A percentile compares a stretch with the other conserved stretches of the same genome.
phyloP scores from a whole-genome alignment of 139 green algal species.

The Asterochloris sp. region DNA sequence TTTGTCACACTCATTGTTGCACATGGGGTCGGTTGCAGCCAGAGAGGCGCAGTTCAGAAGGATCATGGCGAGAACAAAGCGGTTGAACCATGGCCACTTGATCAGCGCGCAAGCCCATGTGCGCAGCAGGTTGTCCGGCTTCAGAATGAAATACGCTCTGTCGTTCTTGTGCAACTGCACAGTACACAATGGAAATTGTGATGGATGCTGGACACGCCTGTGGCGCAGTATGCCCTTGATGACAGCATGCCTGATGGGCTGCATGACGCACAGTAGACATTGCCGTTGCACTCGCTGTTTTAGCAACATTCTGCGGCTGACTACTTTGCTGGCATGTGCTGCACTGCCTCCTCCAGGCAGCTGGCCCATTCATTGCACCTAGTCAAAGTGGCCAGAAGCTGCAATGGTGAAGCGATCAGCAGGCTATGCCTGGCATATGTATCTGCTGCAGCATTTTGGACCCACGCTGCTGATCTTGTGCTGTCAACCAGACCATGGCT shows the following conservation, averaged over 20 bases:
- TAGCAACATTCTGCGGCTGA: neutral
- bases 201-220: neutral
- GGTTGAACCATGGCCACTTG: constrained; percentile 22
- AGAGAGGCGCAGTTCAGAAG: constrained; percentile 34
- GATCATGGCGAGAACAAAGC: constrained; percentile 25
- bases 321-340: neutral
- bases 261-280: neutral
- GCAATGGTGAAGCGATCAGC: too few species aligned
- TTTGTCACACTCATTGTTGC: constrained; percentile 8
- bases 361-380: too few species aligned
- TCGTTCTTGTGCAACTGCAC: constrained; percentile 14
- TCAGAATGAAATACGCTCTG: constrained; percentile 29
- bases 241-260: neutral
- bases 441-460: too few species aligned
- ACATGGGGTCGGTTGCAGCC: constrained; percentile 23
- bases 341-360: neutral
- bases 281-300: neutral
- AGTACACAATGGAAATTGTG: neutral
- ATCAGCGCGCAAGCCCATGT: neutral
- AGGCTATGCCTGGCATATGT: too few species aligned
- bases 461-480: too few species aligned
- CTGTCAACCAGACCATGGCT: too few species aligned
- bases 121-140: constrained; percentile 17
- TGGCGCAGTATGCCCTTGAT: neutral
- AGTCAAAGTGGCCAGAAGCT: too few species aligned